Conservation (phyloP, 129 eudicot species). For the Logfia minima region DNA sequence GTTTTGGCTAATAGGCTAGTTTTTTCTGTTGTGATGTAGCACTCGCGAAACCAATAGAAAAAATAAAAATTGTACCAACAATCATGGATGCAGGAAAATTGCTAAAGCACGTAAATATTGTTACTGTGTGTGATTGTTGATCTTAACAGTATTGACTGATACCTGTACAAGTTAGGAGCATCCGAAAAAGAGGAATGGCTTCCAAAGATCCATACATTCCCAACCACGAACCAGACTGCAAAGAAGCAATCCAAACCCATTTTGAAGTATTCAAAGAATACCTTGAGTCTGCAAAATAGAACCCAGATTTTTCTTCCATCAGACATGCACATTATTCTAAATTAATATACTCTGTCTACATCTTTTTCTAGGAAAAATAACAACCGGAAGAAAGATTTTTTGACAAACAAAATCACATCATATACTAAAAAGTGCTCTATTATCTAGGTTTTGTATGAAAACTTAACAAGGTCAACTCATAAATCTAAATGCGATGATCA, state of each 20-base stretch:
- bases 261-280: constrained; percentile 66
- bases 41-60: background rate
- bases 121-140: constrained; percentile 4
- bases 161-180: constrained; percentile 88
- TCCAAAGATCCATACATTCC: constrained; percentile 46
- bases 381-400: background rate
- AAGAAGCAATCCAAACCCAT: constrained; percentile 87
- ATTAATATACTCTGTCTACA: background rate
- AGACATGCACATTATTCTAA: background rate
- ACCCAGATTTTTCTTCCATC: background rate
- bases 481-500: no score
- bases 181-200: constrained; percentile 58
- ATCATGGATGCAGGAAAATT: background rate
- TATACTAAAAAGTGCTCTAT: background rate
- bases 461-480: background rate
- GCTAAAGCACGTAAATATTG: background rate
- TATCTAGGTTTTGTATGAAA: background rate
- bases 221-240: constrained; percentile 89
- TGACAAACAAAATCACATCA: background rate
- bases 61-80: background rate
- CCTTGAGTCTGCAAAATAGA: constrained; percentile 52
- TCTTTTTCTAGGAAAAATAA: no score
- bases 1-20: background rate
- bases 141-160: background rate
- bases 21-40: background rate